Evolutionary conservation across 495 filamentous ascomycete genomes (phyloP).

Genomic region (Talaromyces borbonicus): DNA sequence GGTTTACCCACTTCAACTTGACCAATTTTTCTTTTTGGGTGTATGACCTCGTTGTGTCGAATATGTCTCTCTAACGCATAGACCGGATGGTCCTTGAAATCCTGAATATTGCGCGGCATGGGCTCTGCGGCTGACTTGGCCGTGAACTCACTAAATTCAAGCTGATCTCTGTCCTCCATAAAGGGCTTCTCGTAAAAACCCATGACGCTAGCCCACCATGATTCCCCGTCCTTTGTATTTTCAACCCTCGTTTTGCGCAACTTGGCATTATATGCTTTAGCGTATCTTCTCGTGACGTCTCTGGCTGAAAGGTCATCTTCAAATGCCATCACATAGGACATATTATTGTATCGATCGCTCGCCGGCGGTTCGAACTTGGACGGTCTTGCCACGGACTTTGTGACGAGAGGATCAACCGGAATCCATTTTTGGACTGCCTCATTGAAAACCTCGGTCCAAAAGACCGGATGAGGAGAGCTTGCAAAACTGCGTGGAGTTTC

Average conservation of each 20-base stretch:
- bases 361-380: conserved; percentile 72
- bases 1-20: conserved; percentile 63
- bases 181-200: conserved; percentile 47
- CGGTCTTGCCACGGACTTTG: conserved; percentile 61
- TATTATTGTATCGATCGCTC: conserved; percentile 56
- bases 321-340: conserved; percentile 82
- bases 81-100: conserved; percentile 88
- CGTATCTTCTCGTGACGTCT: conserved; percentile 76
- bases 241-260: conserved; percentile 71
- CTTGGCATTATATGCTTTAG: conserved; percentile 79
- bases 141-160: conserved; percentile 69
- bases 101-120: conserved; percentile 80
- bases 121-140: conserved; percentile 63
- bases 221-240: conserved; percentile 48
- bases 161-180: conserved; percentile 59
- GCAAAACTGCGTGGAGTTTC: conserved; percentile 21
- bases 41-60: conserved; percentile 69
- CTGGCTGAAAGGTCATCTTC: conserved; percentile 62
- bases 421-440: conserved; percentile 81
- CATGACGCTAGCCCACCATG: conserved; percentile 64
- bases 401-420: conserved; percentile 76
- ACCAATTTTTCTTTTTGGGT: conserved; percentile 61
- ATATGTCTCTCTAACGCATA: conserved; percentile 86
- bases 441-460: conserved; percentile 91
- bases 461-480: conserved; percentile 69